phyloP scores from a whole-genome alignment of 352 stramenopile species.

The Phytophthora hybrid region DNA sequence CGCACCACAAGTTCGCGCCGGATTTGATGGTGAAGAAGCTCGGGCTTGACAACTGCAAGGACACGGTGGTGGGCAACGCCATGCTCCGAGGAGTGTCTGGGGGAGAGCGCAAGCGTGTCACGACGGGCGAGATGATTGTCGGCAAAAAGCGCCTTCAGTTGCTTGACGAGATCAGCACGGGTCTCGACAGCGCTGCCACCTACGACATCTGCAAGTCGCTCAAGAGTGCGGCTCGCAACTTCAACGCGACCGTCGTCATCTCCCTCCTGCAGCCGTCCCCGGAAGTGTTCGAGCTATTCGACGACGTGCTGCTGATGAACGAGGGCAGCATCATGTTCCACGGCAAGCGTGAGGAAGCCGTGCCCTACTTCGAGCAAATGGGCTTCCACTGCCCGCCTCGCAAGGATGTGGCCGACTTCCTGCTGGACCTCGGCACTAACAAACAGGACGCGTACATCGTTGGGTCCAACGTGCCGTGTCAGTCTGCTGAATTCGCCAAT shows the following conservation, averaged over 20 bases:
- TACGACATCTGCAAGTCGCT: constrained; percentile 90
- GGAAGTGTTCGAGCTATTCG: constrained; percentile 67
- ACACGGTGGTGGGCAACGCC: constrained; percentile 68
- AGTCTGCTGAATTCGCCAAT: constrained; percentile 51
- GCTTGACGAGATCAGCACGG: constrained; percentile 85
- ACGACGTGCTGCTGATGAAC: constrained; percentile 63
- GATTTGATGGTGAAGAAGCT: constrained; percentile 58
- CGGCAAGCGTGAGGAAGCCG: constrained; percentile 45
- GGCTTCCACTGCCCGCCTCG: constrained; percentile 51
- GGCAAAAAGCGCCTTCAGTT: constrained; percentile 75
- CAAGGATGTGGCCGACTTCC: background rate
- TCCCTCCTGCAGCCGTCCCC: constrained; percentile 56
- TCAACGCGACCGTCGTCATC: constrained; percentile 59
- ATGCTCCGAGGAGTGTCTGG: constrained; percentile 66
- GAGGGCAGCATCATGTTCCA: constrained; percentile 67
- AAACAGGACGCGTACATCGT: constrained; percentile 30
- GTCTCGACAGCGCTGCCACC: constrained; percentile 46
- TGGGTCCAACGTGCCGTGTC: constrained; percentile 24
- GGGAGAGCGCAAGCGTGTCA: constrained; percentile 52
- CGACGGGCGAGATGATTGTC: constrained; percentile 80
- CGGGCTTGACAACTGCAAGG: constrained; percentile 58
- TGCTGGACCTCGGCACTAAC: constrained; percentile 33
- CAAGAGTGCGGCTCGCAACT: constrained; percentile 54
- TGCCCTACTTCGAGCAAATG: constrained; percentile 62
- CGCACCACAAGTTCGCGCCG: constrained; percentile 42